These are phyloP conservation scores for Cyclotella atomus DNA, from an alignment of 108 stramenopile genomes.

Conservation along the genomic window DNA sequence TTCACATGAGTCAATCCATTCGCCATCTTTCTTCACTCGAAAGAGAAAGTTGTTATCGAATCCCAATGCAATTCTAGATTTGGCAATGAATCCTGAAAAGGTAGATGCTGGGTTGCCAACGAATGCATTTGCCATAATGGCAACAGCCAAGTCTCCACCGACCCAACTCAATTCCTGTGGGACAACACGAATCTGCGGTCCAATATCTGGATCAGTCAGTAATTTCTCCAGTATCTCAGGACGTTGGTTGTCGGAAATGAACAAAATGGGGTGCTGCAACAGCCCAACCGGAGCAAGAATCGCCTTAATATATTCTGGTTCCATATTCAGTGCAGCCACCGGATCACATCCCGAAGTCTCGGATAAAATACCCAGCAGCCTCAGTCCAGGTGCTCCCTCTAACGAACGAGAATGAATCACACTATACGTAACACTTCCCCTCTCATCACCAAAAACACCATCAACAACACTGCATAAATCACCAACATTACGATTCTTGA, in stretches of 20 bases:
- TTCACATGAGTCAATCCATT: slow-evolving; percentile 35
- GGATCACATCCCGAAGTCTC: slow-evolving; percentile 40
- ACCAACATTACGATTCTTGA: not conserved
- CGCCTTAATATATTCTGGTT: slow-evolving; percentile 46
- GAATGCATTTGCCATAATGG: slow-evolving; percentile 32
- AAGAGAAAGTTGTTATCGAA: slow-evolving; percentile 35
- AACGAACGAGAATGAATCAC: slow-evolving; percentile 34
- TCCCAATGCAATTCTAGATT: slow-evolving; percentile 43
- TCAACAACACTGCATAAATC: slow-evolving; percentile 39
- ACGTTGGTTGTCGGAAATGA: slow-evolving; percentile 37
- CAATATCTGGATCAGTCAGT: slow-evolving; percentile 36
- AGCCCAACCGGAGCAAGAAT: slow-evolving; percentile 39
- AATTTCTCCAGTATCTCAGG: slow-evolving; percentile 29
- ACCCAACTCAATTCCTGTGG: slow-evolving; percentile 44
- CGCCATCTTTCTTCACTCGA: slow-evolving; percentile 18
- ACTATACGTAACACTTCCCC: slow-evolving; percentile 10
- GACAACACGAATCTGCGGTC: slow-evolving; percentile 36
- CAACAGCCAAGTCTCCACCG: slow-evolving; percentile 45
- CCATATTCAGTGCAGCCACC: slow-evolving; percentile 43
- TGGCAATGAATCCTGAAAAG: slow-evolving; percentile 51
- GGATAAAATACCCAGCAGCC: not conserved
- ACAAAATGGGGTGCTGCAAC: slow-evolving; percentile 38
- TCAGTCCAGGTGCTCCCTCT: slow-evolving; percentile 16
- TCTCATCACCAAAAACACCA: slow-evolving; percentile 30
- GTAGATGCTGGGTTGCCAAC: slow-evolving; percentile 45